Percentiles rank a stretch among this genome's conserved stretches.
These are phyloP conservation scores for Saposhnikovia divaricata DNA, from an alignment of 129 eudicot genomes.

Conservation along the genomic window DNA sequence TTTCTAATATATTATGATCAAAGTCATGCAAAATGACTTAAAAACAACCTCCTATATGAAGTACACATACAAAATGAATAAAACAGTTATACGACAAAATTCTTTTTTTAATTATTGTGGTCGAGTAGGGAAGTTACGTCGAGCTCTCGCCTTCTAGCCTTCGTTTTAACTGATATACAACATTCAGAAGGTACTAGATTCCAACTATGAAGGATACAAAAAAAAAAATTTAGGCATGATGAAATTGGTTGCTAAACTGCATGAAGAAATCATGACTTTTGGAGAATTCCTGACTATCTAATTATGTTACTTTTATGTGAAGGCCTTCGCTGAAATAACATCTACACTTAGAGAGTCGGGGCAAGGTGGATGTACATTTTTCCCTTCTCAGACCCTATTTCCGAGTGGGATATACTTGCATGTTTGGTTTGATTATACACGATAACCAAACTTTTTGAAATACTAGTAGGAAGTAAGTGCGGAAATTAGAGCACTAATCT, in stretches of 20 bases:
- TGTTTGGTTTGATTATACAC: background rate
- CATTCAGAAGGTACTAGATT: background rate
- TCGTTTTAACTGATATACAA: background rate
- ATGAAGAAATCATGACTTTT: background rate
- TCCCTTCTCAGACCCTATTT: background rate
- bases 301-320: too few species aligned
- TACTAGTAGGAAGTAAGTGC: background rate
- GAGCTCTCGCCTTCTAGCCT: slow-evolving; percentile 4
- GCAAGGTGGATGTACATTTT: background rate
- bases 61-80: background rate
- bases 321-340: background rate
- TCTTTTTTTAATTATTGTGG: background rate
- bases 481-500: background rate
- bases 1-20: background rate
- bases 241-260: background rate
- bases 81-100: background rate
- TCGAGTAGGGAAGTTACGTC: slow-evolving; percentile 5
- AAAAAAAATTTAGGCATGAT: background rate
- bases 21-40: background rate
- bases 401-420: background rate
- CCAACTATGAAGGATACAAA: background rate
- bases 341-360: background rate
- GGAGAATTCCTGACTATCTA: background rate
- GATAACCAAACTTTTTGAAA: background rate
- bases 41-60: background rate